Percentiles rank a stretch among this genome's conserved stretches.
These are phyloP conservation scores for Clavariopsis aquatica DNA, from an alignment of 495 filamentous ascomycete genomes.

Conservation along the genomic window DNA sequence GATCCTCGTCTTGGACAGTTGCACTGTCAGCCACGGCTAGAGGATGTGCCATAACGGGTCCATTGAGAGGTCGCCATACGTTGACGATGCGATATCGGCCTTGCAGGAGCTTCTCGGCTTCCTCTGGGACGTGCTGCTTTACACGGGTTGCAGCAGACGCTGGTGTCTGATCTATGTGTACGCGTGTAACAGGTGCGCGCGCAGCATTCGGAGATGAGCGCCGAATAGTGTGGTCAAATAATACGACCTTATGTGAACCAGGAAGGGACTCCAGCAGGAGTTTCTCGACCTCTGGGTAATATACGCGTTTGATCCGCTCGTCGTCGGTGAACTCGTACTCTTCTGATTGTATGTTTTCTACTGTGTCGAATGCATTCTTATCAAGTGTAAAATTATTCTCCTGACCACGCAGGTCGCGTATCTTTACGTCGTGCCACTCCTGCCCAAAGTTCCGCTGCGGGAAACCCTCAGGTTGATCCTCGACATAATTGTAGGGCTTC, in stretches of 20 bases:
- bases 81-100: slow-evolving; percentile 80
- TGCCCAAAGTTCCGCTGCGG: slow-evolving; percentile 63
- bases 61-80: slow-evolving; percentile 79
- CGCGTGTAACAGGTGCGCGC: slow-evolving; percentile 66
- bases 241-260: slow-evolving; percentile 60
- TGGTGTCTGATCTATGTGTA: slow-evolving; percentile 83
- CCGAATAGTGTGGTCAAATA: slow-evolving; percentile 94
- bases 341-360: slow-evolving; percentile 53
- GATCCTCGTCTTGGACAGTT: slow-evolving; percentile 61
- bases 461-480: slow-evolving; percentile 59
- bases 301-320: slow-evolving; percentile 61
- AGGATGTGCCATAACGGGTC: slow-evolving; percentile 68
- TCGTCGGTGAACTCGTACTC: slow-evolving; percentile 66
- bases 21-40: slow-evolving; percentile 69
- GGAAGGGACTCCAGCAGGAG: slow-evolving; percentile 64
- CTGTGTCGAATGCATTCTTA: slow-evolving; percentile 68
- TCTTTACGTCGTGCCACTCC: slow-evolving; percentile 48
- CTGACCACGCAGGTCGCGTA: slow-evolving; percentile 67
- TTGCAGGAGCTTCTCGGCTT: slow-evolving; percentile 58
- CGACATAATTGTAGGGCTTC: slow-evolving; percentile 70
- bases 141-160: slow-evolving; percentile 66
- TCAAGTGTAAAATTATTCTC: slow-evolving; percentile 68
- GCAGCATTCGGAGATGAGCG: slow-evolving; percentile 54
- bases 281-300: slow-evolving; percentile 80
- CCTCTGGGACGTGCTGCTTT: slow-evolving; percentile 58